These are phyloP conservation scores for Leccinellum luteum DNA, from an alignment of 768 basidiomycete genomes.

Conservation along the genomic window DNA sequence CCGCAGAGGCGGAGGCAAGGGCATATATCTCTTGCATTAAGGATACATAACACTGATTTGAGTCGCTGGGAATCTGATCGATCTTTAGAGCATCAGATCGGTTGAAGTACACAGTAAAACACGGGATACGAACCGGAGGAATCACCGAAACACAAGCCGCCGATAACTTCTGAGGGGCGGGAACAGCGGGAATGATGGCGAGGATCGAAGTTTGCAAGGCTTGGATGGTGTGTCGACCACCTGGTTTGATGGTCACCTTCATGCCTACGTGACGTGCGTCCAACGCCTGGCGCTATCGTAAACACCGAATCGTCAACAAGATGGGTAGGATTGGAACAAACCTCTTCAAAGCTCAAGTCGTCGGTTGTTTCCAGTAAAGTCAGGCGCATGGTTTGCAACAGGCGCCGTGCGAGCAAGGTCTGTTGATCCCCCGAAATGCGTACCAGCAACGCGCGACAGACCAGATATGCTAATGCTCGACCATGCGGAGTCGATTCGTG, in stretches of 20 bases:
- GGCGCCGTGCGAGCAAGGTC: slow-evolving; percentile 48
- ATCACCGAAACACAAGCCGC: slow-evolving; percentile 48
- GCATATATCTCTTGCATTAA: slow-evolving; percentile 66
- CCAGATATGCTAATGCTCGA: slow-evolving; percentile 56
- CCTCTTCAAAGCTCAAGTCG: slow-evolving; percentile 30
- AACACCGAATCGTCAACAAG: neutral
- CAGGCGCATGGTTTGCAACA: slow-evolving; percentile 47
- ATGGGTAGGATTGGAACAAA: slow-evolving; percentile 8
- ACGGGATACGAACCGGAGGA: slow-evolving; percentile 31
- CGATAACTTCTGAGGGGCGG: slow-evolving; percentile 38
- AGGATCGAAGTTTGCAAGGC: slow-evolving; percentile 61
- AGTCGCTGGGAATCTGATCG: slow-evolving; percentile 10
- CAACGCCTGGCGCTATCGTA: slow-evolving; percentile 38
- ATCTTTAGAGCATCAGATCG: slow-evolving; percentile 14
- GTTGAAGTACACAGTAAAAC: neutral
- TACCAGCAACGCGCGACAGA: slow-evolving; percentile 59
- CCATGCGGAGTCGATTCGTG: slow-evolving; percentile 48
- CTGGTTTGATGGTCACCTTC: slow-evolving; percentile 57
- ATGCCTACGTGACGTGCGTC: slow-evolving; percentile 45
- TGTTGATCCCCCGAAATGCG: slow-evolving; percentile 58
- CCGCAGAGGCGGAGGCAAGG: slow-evolving; percentile 56
- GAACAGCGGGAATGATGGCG: slow-evolving; percentile 46
- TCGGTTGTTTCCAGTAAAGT: slow-evolving; percentile 46
- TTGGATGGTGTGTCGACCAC: slow-evolving; percentile 49
- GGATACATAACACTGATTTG: slow-evolving; percentile 46